Percentiles rank a stretch among this genome's conserved stretches.
These are phyloP conservation scores for Xylariomycetidae sp. DNA, from an alignment of 2,329 filamentous ascomycete species.

Conservation along the genomic window DNA sequence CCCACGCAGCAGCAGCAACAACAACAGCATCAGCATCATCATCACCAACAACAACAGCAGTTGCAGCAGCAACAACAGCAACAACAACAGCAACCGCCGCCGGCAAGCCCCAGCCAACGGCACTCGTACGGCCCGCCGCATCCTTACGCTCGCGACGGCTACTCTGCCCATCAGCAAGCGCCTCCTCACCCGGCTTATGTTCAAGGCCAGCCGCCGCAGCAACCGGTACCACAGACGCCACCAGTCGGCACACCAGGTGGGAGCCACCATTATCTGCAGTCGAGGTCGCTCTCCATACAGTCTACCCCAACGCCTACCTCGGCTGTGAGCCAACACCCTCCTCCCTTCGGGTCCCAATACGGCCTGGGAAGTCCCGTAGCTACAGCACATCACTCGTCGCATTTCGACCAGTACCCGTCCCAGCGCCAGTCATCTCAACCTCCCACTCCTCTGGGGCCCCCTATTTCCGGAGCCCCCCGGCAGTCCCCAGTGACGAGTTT, in stretches of 20 bases:
- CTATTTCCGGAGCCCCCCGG: slow-evolving; percentile 37
- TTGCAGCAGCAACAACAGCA: no score
- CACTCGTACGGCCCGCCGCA: slow-evolving; percentile 46
- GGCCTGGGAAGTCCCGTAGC: slow-evolving; percentile 49
- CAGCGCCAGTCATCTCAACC: slow-evolving; percentile 50
- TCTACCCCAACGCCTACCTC: slow-evolving; percentile 59
- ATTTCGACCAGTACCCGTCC: slow-evolving; percentile 28
- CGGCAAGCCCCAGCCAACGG: slow-evolving; percentile 47
- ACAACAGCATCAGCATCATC: no score
- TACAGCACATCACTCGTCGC: slow-evolving; percentile 35
- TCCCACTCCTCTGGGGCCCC: slow-evolving; percentile 48
- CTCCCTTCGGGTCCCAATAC: slow-evolving; percentile 43
- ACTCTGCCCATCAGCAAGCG: slow-evolving; percentile 16
- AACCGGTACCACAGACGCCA: slow-evolving; percentile 44
- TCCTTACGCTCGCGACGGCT: no score
- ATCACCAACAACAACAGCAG: no score
- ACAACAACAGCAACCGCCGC: slow-evolving; percentile 36
- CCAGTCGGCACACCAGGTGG: slow-evolving; percentile 41
- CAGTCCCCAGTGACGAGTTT: slow-evolving; percentile 38
- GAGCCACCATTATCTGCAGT: slow-evolving; percentile 32
- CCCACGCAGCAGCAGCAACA: slow-evolving; percentile 32
- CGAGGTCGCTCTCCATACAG: slow-evolving; percentile 53
- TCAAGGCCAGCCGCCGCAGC: no score
- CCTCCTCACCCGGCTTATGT: no score
- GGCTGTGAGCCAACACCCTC: slow-evolving; percentile 51